Evolutionary conservation across 257 asterid species (phyloP), one percentile per base, ranked within the genome.

Genomic region (Salvia splendens): DNA sequence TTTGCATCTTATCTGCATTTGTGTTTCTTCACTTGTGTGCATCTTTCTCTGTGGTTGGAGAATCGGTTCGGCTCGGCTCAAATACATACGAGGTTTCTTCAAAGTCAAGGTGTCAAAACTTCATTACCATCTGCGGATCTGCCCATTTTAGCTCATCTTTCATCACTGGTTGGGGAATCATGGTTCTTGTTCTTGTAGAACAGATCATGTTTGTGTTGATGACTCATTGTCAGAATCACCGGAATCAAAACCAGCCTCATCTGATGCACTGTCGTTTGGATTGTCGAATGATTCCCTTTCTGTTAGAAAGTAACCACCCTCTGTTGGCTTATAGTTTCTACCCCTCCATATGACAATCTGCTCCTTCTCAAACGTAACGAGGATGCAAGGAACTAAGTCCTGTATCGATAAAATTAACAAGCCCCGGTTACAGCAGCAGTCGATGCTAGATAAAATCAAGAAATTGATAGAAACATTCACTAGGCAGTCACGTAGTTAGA

Each of bases 301-400:
- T 0, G 55, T 64, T 17, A 79, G 86, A 53, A 85, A 93, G 73
- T 79, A 83, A 24, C 88, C 96, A 1, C 85, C 95, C 52, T 76
- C 78, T 5, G 64, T 33, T 5, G 96, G 91, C 52, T 76, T 79
- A 60, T 85, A 90, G 82, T 85, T 80, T 67, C 79, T 72, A 42
- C 96, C 99, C 83, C 95, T 85, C 99, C 99, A 93, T 15, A 88
- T 71, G 48, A 93, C 89, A 12, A 90, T 82, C 87, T 90, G 97
- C 73, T 93, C 99, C 86, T 93, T 93, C 11, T 87, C 87, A 55
- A 93, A 93, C 5, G 96, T 86, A 72, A 93, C 97, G 42, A 88
- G 86, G 69, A 84, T 77, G 70, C 99, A 93, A 60, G 97, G 96
- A 55, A 91, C 96, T 53, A 93, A 67, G 70, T 88, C 93, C 97